Base-by-base conservation (phyloP, 257 asterid species). In the Cynanchum wilfordii region DNA sequence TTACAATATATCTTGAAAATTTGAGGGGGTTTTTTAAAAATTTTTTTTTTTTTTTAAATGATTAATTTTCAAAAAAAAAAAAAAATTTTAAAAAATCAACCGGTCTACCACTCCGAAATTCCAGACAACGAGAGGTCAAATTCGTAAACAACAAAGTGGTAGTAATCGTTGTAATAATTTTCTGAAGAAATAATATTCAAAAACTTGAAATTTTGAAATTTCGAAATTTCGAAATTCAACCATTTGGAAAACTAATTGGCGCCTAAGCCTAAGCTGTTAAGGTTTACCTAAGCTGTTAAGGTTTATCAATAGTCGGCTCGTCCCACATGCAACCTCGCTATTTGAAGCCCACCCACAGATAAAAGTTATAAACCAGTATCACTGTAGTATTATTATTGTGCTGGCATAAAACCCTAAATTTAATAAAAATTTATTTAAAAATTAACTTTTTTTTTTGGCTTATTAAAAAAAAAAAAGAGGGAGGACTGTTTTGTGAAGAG, bases 271-370 rank as follows among this genome's bases (percentile, higher is more conserved):
- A 33, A 33, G 38, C 4, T 33, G 13, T 3, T 5, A 22, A 27
- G 68, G 12, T 66, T n/a, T 4, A 27, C 36, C 45, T n/a, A n/a
- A n/a, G n/a, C n/a, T n/a, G 27, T 3, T 5, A 22, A 29, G 68
- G 13, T 66, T 5, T 5, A 19, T 38, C 47, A 58, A 38, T 66
- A 47, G 77, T 70, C 83, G 84, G 74, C 75, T 33, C 70, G 70
- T 75, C 68, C 68, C 79, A 79, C 76, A 65, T 67, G 77, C 77
- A 72, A 15, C 83, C 84, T 83, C 81, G 83, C 76, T 25, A 63
- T 70, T 42, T 73, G 87, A 71, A 81, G 78, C 82, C 80, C 7
- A 62, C 82, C 82, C 76, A 45, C 42, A 7, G 11, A 33, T 33
- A 33, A 33, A 33, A 33, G 38, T 33, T 33, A 33, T 33, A 33